phyloP scores from a whole-genome alignment of 495 filamentous ascomycete genomes.

The Podospora anserina region DNA sequence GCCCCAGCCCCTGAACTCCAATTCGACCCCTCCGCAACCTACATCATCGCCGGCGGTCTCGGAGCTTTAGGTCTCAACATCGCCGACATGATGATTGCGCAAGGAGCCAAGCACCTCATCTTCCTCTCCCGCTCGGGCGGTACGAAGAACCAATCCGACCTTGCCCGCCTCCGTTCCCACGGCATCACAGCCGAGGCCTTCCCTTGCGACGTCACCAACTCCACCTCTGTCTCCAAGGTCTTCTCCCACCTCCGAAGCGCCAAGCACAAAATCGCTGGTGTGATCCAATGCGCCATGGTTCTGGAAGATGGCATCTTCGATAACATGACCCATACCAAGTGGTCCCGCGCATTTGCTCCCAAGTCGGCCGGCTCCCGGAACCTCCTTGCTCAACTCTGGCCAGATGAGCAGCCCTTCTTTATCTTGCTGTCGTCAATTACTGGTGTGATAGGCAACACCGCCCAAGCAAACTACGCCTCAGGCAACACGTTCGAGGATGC shows the following conservation, averaged over 20 bases:
- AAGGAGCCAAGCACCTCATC: slow-evolving; percentile 51
- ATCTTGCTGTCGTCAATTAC: slow-evolving; percentile 56
- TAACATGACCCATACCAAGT: slow-evolving; percentile 36
- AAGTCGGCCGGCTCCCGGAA: slow-evolving; percentile 45
- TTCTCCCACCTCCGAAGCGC: background rate
- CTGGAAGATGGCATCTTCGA: slow-evolving; percentile 49
- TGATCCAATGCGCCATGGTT: slow-evolving; percentile 48
- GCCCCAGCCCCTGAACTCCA: background rate
- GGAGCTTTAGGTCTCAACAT: slow-evolving; percentile 56
- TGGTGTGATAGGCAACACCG: slow-evolving; percentile 46
- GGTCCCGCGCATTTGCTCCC: slow-evolving; percentile 48
- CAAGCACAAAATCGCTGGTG: slow-evolving; percentile 52
- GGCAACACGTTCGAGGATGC: slow-evolving; percentile 56
- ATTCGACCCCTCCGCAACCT: slow-evolving; percentile 29
- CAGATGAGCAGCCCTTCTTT: slow-evolving; percentile 55
- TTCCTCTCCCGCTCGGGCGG: slow-evolving; percentile 43
- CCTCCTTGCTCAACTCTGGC: slow-evolving; percentile 17
- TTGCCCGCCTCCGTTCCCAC: slow-evolving; percentile 23
- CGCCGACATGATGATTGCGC: slow-evolving; percentile 46
- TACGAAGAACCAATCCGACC: slow-evolving; percentile 13
- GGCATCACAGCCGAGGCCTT: slow-evolving; percentile 30
- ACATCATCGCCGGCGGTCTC: slow-evolving; percentile 53
- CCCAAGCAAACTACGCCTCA: slow-evolving; percentile 56
- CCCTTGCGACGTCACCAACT: slow-evolving; percentile 39
- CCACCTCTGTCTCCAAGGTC: slow-evolving; percentile 1